These are phyloP conservation scores for Russula virescens DNA, from an alignment of 768 basidiomycete species.

Conservation along the genomic window DNA sequence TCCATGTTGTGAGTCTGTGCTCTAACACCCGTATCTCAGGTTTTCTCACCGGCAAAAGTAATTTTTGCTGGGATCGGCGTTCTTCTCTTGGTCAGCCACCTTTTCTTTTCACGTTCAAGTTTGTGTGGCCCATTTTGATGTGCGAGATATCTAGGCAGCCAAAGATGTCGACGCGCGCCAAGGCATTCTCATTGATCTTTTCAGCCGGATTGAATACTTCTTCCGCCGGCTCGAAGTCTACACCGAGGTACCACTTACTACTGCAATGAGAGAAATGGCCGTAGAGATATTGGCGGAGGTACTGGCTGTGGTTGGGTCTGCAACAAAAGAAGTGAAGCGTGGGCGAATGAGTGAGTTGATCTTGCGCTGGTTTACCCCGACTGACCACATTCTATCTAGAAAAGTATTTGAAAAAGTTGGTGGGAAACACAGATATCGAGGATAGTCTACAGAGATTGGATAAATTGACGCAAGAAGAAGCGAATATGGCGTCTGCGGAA, in stretches of 20 bases:
- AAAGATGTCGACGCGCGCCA: not conserved
- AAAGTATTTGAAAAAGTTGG: no score
- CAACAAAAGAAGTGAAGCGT: not conserved
- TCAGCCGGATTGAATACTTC: not conserved
- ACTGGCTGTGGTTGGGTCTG: not conserved
- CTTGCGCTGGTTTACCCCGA: not conserved
- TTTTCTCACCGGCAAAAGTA: no score
- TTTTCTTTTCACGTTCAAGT: no score
- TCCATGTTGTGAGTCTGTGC: no score
- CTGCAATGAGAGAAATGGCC: not conserved
- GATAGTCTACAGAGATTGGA: not conserved
- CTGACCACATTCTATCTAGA: not conserved
- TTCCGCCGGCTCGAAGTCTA: constrained; percentile 1
- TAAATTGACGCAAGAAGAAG: not conserved
- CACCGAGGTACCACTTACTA: not conserved
- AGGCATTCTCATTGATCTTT: not conserved
- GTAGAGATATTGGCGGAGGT: not conserved
- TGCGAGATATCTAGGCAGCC: no score
- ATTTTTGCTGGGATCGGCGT: no score
- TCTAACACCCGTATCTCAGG: no score
- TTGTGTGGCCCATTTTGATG: no score
- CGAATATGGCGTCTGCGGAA: not conserved
- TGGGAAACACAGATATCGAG: not conserved
- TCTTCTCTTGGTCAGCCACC: no score
- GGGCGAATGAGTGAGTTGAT: constrained; percentile 1